Percentiles rank a stretch among this genome's conserved stretches.
These are phyloP conservation scores for Backusella westeae DNA, from an alignment of 192 early-diverging fungal species.

Conservation along the genomic window DNA sequence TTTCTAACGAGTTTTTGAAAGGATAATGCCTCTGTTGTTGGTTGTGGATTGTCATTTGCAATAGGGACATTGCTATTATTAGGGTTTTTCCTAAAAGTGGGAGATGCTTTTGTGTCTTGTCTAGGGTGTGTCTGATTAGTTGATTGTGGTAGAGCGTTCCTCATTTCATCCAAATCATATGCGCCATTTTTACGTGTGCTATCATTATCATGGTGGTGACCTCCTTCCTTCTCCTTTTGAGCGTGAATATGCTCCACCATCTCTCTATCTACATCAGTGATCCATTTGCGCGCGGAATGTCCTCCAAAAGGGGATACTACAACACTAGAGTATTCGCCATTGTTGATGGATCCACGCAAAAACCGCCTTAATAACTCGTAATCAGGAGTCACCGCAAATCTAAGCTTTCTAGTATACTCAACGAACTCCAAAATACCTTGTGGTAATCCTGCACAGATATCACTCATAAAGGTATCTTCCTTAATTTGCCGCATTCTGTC, in stretches of 20 bases:
- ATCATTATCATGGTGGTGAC: background rate
- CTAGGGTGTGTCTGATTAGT: background rate
- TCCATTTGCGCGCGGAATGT: slow-evolving; percentile 2
- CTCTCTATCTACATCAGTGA: background rate
- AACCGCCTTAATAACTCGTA: slow-evolving; percentile 67
- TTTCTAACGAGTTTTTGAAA: slow-evolving; percentile 1
- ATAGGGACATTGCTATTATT: slow-evolving; percentile 2
- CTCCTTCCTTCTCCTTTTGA: background rate
- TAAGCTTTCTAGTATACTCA: slow-evolving; percentile 66
- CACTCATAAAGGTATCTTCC: slow-evolving; percentile 66
- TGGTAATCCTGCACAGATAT: slow-evolving; percentile 77
- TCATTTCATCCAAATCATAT: background rate
- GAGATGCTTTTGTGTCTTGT: background rate
- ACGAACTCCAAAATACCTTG: slow-evolving; percentile 69
- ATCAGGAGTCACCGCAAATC: slow-evolving; percentile 77
- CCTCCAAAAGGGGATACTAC: slow-evolving; percentile 18
- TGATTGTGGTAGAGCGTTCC: background rate
- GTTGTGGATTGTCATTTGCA: background rate
- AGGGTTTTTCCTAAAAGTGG: background rate
- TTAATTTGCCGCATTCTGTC: slow-evolving; percentile 87
- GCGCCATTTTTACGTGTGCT: background rate
- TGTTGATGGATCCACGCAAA: slow-evolving; percentile 13
- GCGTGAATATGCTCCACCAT: background rate
- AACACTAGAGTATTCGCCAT: slow-evolving; percentile 14
- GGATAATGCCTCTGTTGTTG: background rate